Evolutionary conservation across 495 filamentous ascomycete species (phyloP).

Genomic region (Immersiella caudata): DNA sequence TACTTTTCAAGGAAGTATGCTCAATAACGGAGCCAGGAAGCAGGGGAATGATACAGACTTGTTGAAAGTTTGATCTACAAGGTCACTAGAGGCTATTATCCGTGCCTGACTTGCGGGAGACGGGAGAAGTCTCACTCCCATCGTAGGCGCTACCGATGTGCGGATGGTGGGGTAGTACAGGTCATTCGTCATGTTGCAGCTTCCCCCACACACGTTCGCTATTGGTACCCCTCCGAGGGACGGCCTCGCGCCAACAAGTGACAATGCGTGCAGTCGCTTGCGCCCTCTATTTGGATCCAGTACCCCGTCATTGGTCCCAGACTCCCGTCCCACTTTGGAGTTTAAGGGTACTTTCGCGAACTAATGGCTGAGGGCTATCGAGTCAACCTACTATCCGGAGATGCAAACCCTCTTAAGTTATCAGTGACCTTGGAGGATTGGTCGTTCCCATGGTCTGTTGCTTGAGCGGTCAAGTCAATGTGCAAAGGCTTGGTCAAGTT

Average conservation of each 20-base stretch:
- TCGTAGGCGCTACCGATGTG: constrained; percentile 12
- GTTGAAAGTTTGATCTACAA: constrained; percentile 10
- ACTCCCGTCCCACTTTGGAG: too few relatives aligned
- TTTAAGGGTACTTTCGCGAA: too few relatives aligned
- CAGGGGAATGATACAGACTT: neutral
- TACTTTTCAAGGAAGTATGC: neutral
- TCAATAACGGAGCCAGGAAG: neutral
- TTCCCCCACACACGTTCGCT: constrained; percentile 2
- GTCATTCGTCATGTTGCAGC: constrained; percentile 29
- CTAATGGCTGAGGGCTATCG: too few relatives aligned
- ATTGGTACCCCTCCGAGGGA: neutral
- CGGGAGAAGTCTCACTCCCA: neutral
- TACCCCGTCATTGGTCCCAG: too few relatives aligned
- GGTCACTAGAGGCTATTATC: constrained; percentile 2
- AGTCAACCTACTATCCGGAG: too few relatives aligned
- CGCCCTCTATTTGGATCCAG: neutral
- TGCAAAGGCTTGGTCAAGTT: too few relatives aligned
- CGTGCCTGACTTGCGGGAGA: constrained; percentile 17
- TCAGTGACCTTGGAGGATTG: too few relatives aligned
- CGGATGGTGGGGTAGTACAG: constrained; percentile 21
- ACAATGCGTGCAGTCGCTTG: neutral
- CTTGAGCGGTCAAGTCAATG: too few relatives aligned
- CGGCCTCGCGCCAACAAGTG: neutral
- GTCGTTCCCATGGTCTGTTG: too few relatives aligned
- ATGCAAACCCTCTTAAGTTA: too few relatives aligned